These are phyloP conservation scores for Geoglossum glabrum DNA, from an alignment of 495 filamentous ascomycete species.

Conservation along the genomic window DNA sequence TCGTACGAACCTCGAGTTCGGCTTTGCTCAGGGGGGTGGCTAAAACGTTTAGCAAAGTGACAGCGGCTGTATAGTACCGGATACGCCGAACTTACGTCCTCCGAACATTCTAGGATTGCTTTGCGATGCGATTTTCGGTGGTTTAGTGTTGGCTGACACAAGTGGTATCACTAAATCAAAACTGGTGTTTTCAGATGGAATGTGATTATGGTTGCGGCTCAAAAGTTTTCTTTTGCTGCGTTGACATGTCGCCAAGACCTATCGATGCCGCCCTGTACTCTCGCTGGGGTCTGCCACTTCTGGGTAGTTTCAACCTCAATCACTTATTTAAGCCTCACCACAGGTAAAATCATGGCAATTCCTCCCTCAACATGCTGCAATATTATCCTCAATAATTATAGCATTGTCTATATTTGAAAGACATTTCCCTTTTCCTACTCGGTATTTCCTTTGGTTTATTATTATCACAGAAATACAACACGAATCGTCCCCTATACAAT, in stretches of 20 bases:
- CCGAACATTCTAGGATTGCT: constrained; percentile 22
- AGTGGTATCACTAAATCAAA: too few species aligned
- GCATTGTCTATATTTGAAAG: not conserved
- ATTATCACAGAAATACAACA: not conserved
- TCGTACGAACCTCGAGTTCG: constrained; percentile 11
- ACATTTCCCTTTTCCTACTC: not conserved
- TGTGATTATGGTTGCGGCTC: too few species aligned
- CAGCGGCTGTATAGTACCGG: not conserved
- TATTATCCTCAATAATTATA: not conserved
- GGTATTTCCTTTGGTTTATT: not conserved
- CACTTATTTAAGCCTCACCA: too few species aligned
- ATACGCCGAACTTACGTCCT: constrained; percentile 18
- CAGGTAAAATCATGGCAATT: not conserved
- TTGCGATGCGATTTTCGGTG: not conserved
- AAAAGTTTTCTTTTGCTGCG: too few species aligned
- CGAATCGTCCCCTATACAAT: not conserved
- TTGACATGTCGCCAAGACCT: too few species aligned
- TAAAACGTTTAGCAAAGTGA: constrained; percentile 2
- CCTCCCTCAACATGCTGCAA: too few species aligned
- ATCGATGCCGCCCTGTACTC: not conserved
- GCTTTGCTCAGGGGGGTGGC: constrained; percentile 11
- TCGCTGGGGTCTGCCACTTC: not conserved
- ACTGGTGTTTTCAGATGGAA: too few species aligned
- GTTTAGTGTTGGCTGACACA: too few species aligned
- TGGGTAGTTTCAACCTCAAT: not conserved